A percentile compares a stretch with the other conserved stretches of the same genome.
Conservation (phyloP, 768 basidiomycete genomes). For the Russula dissimulans region DNA sequence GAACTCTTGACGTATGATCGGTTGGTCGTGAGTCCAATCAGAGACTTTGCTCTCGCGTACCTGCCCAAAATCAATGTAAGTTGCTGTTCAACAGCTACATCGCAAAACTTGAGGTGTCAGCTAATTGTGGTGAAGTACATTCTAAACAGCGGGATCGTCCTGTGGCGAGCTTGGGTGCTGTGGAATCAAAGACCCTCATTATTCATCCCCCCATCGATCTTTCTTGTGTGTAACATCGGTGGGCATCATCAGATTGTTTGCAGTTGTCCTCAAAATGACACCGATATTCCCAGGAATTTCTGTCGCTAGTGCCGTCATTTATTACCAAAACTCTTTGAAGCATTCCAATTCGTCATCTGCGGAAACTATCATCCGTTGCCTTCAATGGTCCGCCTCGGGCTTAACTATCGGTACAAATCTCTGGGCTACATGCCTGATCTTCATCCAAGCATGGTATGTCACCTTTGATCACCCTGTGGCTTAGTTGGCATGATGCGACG, state of each 20-base stretch:
- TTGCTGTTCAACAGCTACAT: background rate
- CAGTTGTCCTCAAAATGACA: background rate
- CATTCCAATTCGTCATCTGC: background rate
- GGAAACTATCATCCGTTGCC: background rate
- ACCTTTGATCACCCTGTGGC: background rate
- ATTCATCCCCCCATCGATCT: background rate
- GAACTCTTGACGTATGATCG: background rate
- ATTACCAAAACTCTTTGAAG: background rate
- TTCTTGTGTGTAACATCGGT: slow-evolving; percentile 1
- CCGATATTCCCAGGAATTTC: background rate
- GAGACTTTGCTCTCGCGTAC: background rate
- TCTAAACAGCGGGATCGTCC: slow-evolving; percentile 1
- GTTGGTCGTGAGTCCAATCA: background rate
- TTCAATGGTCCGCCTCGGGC: background rate
- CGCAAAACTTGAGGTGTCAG: too few species aligned
- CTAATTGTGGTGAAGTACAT: background rate
- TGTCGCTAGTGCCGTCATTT: background rate
- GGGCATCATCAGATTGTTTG: background rate
- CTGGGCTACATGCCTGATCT: slow-evolving; percentile 11
- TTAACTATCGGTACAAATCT: background rate
- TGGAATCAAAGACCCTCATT: background rate
- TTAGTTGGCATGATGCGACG: background rate
- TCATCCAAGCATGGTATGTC: slow-evolving; percentile 5
- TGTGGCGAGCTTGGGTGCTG: slow-evolving; percentile 11
- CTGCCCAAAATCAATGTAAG: slow-evolving; percentile 1